These are phyloP conservation scores for Rubus parviflorus DNA, from an alignment of 306 rosid species.

Conservation along the genomic window DNA sequence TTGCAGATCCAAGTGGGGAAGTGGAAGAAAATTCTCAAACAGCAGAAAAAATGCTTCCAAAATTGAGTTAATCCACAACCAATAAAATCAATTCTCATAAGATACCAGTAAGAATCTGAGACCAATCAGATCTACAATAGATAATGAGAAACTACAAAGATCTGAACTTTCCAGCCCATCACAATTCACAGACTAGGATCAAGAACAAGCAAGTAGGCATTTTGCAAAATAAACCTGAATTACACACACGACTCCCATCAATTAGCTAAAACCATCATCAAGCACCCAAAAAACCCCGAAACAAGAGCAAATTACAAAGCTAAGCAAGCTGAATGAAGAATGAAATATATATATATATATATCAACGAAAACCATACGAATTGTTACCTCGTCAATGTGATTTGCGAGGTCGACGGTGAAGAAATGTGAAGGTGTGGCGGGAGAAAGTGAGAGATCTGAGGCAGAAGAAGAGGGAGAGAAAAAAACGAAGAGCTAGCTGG, in stretches of 20 bases:
- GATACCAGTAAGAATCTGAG: neutral
- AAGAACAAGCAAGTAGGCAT: neutral
- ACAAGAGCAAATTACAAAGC: neutral
- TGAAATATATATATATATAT: conserved; percentile 3
- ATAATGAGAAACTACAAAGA: conserved; percentile 29
- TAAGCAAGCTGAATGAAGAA: neutral
- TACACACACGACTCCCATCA: conserved; percentile 9
- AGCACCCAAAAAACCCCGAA: neutral
- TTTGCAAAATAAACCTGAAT: neutral
- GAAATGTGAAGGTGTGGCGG: neutral
- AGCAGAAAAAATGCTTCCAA: neutral
- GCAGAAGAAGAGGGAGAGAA: conserved; percentile 21
- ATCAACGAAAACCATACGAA: neutral
- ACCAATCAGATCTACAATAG: conserved; percentile 39
- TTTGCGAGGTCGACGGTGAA: neutral
- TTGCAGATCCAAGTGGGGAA: conserved; percentile 38
- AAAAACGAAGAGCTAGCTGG: neutral
- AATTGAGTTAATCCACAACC: conserved; percentile 1
- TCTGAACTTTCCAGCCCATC: conserved; percentile 24
- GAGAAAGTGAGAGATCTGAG: conserved; percentile 29
- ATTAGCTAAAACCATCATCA: neutral
- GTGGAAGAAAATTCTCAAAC: conserved; percentile 11
- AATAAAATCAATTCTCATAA: neutral
- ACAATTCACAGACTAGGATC: neutral
- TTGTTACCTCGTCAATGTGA: conserved; percentile 32